These are phyloP conservation scores for Ailanthus altissimus DNA, from an alignment of 345 rosid genomes.

Conservation along the genomic window DNA sequence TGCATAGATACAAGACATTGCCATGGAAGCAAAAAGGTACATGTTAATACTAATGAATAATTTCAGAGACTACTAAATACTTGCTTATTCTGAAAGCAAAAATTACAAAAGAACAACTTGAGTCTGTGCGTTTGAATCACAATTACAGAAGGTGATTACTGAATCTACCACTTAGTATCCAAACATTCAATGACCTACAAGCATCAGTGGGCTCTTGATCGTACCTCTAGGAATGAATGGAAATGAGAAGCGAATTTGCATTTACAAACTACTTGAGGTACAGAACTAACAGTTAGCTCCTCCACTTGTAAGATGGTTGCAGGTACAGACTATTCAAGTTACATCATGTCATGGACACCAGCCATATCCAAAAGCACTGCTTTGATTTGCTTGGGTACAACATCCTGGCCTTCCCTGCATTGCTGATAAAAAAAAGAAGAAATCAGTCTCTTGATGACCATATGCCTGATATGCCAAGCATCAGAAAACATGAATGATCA, in stretches of 20 bases:
- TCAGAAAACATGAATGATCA: neutral
- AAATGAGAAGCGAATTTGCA: conserved; percentile 17
- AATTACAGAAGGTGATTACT: conserved; percentile 17
- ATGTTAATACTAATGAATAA: neutral
- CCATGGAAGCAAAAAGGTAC: neutral
- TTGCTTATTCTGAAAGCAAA: conserved; percentile 20
- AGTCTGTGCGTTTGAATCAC: conserved; percentile 15
- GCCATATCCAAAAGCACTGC: conserved; percentile 88
- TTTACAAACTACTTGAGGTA: conserved; percentile 28
- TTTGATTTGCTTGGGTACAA: conserved; percentile 85
- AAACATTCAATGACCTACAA: neutral
- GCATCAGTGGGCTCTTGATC: conserved; percentile 7
- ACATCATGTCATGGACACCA: conserved; percentile 61
- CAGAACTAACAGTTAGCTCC: conserved; percentile 29
- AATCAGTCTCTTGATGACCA: conserved; percentile 20
- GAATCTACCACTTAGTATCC: conserved; percentile 9
- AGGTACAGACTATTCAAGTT: conserved; percentile 15
- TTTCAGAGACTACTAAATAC: neutral
- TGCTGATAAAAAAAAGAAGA: conserved; percentile 51
- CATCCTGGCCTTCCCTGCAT: conserved; percentile 86
- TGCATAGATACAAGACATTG: too few relatives aligned
- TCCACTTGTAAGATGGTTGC: conserved; percentile 10
- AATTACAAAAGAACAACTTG: conserved; percentile 14
- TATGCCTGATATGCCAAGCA: neutral
- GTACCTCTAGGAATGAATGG: conserved; percentile 3